Conservation (phyloP, 352 stramenopile genomes). For the Globisporangium ultimum region DNA sequence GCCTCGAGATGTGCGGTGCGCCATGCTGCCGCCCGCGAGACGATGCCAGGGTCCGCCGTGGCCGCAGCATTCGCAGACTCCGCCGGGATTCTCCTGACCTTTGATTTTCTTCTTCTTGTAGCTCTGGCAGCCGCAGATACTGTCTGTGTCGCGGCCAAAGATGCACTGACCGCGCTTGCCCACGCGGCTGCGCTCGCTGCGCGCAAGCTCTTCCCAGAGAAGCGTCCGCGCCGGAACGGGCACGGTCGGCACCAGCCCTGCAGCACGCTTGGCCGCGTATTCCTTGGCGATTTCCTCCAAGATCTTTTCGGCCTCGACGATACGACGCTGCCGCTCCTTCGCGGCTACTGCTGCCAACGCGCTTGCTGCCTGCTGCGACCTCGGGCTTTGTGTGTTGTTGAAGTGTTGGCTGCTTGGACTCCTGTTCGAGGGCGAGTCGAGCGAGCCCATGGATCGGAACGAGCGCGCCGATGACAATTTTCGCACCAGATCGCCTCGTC, state of each 20-base stretch:
- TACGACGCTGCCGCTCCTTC: conserved; percentile 25
- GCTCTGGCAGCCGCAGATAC: conserved; percentile 50
- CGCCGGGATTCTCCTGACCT: conserved; percentile 42
- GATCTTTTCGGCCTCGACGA: conserved; percentile 63
- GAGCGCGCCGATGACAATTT: conserved; percentile 12
- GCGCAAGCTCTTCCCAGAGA: conserved; percentile 77
- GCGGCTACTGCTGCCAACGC: conserved; percentile 2
- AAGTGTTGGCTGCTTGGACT: not conserved
- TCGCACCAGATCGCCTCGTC: conserved; percentile 12
- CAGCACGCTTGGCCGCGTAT: conserved; percentile 73
- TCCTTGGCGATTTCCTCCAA: conserved; percentile 75
- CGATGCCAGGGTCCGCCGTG: conserved; percentile 74
- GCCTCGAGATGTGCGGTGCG: conserved; percentile 7
- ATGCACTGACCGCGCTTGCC: conserved; percentile 60
- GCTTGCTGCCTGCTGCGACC: not conserved
- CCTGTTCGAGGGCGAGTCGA: conserved; percentile 6
- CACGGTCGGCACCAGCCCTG: conserved; percentile 64
- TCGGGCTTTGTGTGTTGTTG: not conserved
- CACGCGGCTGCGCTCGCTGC: conserved; percentile 33
- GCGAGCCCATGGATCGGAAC: conserved; percentile 9
- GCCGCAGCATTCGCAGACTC: conserved; percentile 65
- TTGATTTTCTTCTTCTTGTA: conserved; percentile 55
- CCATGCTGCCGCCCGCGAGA: conserved; percentile 46
- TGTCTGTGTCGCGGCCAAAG: conserved; percentile 53
- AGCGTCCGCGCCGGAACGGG: conserved; percentile 70